Conservation (phyloP, 768 basidiomycete genomes). For the Tylopilus balloui region DNA sequence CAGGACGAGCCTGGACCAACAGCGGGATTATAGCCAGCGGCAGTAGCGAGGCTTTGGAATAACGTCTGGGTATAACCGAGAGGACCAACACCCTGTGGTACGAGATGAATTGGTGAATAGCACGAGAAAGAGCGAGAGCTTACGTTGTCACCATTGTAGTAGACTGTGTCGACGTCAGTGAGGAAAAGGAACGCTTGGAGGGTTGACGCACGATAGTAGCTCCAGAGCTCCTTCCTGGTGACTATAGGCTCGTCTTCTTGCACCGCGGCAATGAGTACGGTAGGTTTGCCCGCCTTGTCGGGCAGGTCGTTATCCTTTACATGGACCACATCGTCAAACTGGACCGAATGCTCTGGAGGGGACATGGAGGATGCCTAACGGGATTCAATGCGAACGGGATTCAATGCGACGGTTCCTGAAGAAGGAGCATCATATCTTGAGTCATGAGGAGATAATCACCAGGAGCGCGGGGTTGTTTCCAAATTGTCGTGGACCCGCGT, state of each 20-base stretch:
- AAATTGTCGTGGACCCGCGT: not conserved
- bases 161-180: constrained; percentile 43
- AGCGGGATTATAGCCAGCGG: constrained; percentile 71
- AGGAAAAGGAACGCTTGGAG: not conserved
- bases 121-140: constrained; percentile 6
- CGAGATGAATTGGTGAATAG: not conserved
- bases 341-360: constrained; percentile 1
- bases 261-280: constrained; percentile 38
- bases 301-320: constrained; percentile 12
- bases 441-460: constrained; percentile 3
- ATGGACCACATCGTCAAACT: not conserved
- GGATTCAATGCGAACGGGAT: too few species aligned
- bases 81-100: constrained; percentile 61
- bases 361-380: constrained; percentile 18
- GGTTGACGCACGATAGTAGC: constrained; percentile 55
- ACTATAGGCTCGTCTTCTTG: constrained; percentile 61
- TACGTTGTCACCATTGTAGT: constrained; percentile 79
- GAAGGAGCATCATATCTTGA: too few species aligned
- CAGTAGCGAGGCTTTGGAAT: constrained; percentile 67
- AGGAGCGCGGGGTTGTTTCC: not conserved
- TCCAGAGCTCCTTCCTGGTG: constrained; percentile 72
- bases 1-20: constrained; percentile 71
- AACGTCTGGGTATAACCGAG: constrained; percentile 64
- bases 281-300: constrained; percentile 10
- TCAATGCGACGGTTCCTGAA: too few species aligned